Base-by-base conservation (phyloP, 2,329 filamentous ascomycete species). In the Ophiostoma quercus region DNA sequence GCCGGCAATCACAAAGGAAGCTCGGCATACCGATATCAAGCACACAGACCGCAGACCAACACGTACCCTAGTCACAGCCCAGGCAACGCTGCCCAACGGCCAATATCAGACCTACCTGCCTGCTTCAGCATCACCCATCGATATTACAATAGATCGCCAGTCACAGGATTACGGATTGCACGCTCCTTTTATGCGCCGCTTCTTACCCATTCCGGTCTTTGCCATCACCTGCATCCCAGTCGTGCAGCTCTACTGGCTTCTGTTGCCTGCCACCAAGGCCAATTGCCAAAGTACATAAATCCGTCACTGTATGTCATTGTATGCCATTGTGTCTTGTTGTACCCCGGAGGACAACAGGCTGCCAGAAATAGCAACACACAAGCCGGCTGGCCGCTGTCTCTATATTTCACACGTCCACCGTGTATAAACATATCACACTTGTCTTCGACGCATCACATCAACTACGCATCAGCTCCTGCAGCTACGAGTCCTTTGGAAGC, bases 21-120 rank as follows among this genome's bases (percentile, higher is more conserved):
- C 29, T n/a, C 60, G 32, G 60, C 60, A 60, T 60, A 63, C 60
- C 19, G 32, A 34, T 37, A 39, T 32, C 60, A 63, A 62, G 25
- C 57, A 34, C 57, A 32, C 57, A 32, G 57, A 32, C 57, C 57
- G 32, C 39, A 41, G 11, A 41, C 39, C 39, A 41, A 12, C 39
- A 41, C 2, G 11, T 41, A 62, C 14, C 22, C 51, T 57, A 14
- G 51, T 19, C 57, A 32, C 57, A 60, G n/a, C 12, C 25, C 14
- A 19, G 57, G 8, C 25, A 62, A 62, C 22, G 57, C 57, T 62
- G 12, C 25, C 57, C 25, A 32, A 62, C 57, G 25, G 57, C 22
- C 57, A 62, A 57, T 25, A 57, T 25, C 22, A 57, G 19, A 8
- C 19, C 22, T 22, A n/a, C 19, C 51, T 47, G 11, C 8, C n/a